These are phyloP conservation scores for Lipomyces sp. DNA, from an alignment of 805 yeast genomes.

Conservation along the genomic window DNA sequence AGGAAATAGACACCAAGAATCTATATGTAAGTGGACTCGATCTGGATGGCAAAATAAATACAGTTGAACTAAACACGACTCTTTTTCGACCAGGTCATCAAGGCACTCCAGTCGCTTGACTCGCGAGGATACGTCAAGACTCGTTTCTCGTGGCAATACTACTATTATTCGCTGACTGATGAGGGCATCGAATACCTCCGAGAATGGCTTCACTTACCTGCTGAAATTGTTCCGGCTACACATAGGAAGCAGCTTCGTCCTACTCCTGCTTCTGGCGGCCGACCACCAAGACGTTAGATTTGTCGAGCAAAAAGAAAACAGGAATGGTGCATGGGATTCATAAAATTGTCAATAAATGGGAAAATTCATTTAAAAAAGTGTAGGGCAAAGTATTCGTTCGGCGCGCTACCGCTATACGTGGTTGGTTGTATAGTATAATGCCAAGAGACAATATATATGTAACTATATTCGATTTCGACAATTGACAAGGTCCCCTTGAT, in stretches of 20 bases:
- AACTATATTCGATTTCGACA: neutral
- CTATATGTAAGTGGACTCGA: slow-evolving; percentile 61
- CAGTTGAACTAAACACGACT: too few relatives aligned
- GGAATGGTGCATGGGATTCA: neutral
- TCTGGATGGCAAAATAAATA: neutral
- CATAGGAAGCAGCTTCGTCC: slow-evolving; percentile 94
- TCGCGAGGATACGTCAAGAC: slow-evolving; percentile 99
- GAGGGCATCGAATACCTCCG: slow-evolving; percentile 99
- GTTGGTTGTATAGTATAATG: slow-evolving; percentile 2
- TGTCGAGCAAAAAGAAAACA: neutral
- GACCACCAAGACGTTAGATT: slow-evolving; percentile 25
- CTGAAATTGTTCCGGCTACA: slow-evolving; percentile 97
- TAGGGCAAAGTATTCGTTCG: neutral
- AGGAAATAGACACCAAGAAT: slow-evolving; percentile 97
- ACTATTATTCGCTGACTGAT: slow-evolving; percentile 99
- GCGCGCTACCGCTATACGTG: slow-evolving; percentile 1
- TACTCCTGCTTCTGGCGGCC: slow-evolving; percentile 59
- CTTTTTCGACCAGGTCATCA: slow-evolving; percentile 55
- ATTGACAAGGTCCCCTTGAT: neutral
- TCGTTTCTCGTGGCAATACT: slow-evolving; percentile 99
- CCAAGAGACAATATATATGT: neutral
- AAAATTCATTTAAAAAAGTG: neutral
- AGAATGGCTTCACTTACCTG: slow-evolving; percentile 98
- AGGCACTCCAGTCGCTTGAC: slow-evolving; percentile 98
- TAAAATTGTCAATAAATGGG: neutral